A percentile compares a stretch with the other conserved stretches of the same genome.
These are phyloP conservation scores for Ligustrum vulgare DNA, from an alignment of 257 asterid species.

Conservation along the genomic window DNA sequence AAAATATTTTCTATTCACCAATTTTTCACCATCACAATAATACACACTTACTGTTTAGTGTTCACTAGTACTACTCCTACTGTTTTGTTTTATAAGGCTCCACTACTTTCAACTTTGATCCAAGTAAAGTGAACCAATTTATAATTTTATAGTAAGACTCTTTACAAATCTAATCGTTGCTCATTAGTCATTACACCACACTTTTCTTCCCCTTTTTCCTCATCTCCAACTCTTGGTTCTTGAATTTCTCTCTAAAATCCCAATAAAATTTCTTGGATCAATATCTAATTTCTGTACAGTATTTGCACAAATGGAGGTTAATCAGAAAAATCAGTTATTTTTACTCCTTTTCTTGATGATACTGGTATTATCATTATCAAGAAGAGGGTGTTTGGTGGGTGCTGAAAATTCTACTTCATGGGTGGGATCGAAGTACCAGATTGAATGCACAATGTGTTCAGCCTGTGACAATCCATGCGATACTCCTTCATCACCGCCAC, in stretches of 20 bases:
- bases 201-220: neutral
- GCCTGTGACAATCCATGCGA: slow-evolving; percentile 91
- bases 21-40: too few species aligned
- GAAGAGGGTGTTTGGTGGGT: slow-evolving; percentile 8
- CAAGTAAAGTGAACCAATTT: neutral
- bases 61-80: too few species aligned
- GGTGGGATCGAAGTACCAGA: slow-evolving; percentile 87
- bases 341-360: slow-evolving; percentile 9
- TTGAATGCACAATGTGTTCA: slow-evolving; percentile 92
- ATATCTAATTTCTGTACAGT: too few species aligned
- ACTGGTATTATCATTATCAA: slow-evolving; percentile 23
- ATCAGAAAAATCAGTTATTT: slow-evolving; percentile 26
- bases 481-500: slow-evolving; percentile 69
- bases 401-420: slow-evolving; percentile 36
- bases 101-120: neutral
- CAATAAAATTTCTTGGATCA: neutral
- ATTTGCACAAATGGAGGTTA: slow-evolving; percentile 31
- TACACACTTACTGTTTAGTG: too few species aligned
- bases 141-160: neutral
- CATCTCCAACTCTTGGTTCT: neutral
- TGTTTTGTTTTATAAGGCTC: too few species aligned
- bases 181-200: neutral
- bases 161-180: too few species aligned
- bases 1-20: too few species aligned
- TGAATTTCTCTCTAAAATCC: neutral